Base-by-base conservation (phyloP, 2,329 filamentous ascomycete species). In the Gaeumannomyces tritici region DNA sequence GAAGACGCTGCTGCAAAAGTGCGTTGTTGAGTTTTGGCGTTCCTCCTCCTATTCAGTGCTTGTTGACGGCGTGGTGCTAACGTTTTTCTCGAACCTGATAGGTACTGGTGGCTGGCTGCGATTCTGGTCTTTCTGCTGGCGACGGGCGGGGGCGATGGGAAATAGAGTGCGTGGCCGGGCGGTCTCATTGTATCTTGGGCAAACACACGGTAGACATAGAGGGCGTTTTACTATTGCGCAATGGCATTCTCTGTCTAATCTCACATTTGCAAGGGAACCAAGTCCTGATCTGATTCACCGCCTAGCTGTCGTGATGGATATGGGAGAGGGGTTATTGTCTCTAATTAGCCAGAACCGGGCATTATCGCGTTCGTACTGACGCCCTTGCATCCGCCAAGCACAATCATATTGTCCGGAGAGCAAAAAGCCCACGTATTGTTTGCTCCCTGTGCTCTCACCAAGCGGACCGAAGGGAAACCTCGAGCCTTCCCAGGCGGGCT, bases 1-100 rank as follows among this genome's bases (percentile, higher is more conserved):
- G 75, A 89, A 88, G 80, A 79, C 82, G 1, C 79, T 89, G 65
- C 71, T 89, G 63, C 86, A 89, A 73, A 89, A 87, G 86, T 88
- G 77, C 68, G 81, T 78, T 69, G 81, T 78, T 57, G 21, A 27
- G 29, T 33, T 55, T 26, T 15, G 21, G 11, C 21, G 13, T 8
- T 18, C 24, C 42, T 33, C 24, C 61, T 27, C 18, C 27, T 28
- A 31, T 56, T 4, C 31, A 11, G 3, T 51, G 24, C 55, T 58
- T 27, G 26, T 59, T 13, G 29, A 31, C 29, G 26, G n/a, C 11
- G 7, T 18, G 31, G 42, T 61, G 59, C 60, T 62, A 62, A 62
- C 51, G 2, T 26, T 18, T 31, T 51, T 56, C 15, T 47, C 21
- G 58, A 24, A 33, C 31, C 58, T 54, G 62, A 61, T 66, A 87